Conservation (phyloP, 1,284 basidiomycete species). For the Xerocomus amazonicus region DNA sequence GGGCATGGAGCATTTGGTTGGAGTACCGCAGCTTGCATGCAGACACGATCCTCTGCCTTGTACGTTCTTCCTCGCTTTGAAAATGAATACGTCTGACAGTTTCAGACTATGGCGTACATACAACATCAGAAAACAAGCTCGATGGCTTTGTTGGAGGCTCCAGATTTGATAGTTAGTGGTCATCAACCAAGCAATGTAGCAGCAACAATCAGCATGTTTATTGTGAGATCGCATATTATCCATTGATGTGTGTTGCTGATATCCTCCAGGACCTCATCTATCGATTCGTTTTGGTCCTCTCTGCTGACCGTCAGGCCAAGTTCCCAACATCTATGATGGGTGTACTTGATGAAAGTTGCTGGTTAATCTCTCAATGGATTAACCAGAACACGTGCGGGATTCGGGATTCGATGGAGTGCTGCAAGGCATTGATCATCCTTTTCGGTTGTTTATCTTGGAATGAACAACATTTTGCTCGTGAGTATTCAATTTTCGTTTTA, state of each 20-base stretch:
- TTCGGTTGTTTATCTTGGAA: slow-evolving; percentile 32
- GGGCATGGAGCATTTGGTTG: slow-evolving; percentile 63
- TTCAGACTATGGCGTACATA: slow-evolving; percentile 53
- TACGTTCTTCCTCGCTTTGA: slow-evolving; percentile 30
- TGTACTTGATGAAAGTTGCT: slow-evolving; percentile 22
- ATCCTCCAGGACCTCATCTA: slow-evolving; percentile 23
- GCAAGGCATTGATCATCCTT: slow-evolving; percentile 34
- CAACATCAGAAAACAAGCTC: slow-evolving; percentile 23
- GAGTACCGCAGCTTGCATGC: slow-evolving; percentile 48
- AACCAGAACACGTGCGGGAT: slow-evolving; percentile 23
- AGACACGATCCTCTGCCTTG: slow-evolving; percentile 49
- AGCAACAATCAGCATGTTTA: slow-evolving; percentile 18
- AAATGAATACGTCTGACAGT: slow-evolving; percentile 5
- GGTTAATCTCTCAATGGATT: slow-evolving; percentile 25
- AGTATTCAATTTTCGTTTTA: slow-evolving; percentile 6
- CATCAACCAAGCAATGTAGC: slow-evolving; percentile 1
- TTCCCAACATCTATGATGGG: slow-evolving; percentile 16
- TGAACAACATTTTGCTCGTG: slow-evolving; percentile 28
- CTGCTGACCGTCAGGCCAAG: slow-evolving; percentile 6
- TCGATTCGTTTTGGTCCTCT: slow-evolving; percentile 21
- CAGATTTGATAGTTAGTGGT: slow-evolving; percentile 1
- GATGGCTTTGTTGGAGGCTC: background rate
- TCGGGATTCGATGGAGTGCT: slow-evolving; percentile 31
- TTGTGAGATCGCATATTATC: slow-evolving; percentile 19
- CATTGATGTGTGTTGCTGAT: slow-evolving; percentile 7